A percentile compares a stretch with the other conserved stretches of the same genome.
phyloP scores from a whole-genome alignment of 2,329 filamentous ascomycete species.

The Beauveria brongniartii region DNA sequence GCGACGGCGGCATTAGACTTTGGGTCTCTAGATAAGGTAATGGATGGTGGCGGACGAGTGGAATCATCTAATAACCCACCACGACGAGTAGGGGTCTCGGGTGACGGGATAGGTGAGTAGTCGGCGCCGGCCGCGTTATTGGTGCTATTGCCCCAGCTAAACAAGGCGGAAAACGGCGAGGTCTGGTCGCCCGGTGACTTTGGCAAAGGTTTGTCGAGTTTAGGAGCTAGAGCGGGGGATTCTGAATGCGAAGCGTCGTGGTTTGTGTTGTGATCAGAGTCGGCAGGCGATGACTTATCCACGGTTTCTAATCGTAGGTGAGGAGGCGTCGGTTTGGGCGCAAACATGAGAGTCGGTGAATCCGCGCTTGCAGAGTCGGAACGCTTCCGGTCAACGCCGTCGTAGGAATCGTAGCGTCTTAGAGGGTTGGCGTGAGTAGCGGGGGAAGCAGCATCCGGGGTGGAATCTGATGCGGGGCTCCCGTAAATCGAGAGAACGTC shows the following conservation, averaged over 20 bases:
- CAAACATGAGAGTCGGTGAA: conserved; percentile 33
- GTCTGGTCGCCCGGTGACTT: conserved; percentile 41
- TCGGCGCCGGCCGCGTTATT: conserved; percentile 29
- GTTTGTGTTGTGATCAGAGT: conserved; percentile 20
- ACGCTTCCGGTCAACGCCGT: conserved; percentile 26
- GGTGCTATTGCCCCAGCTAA: conserved; percentile 41
- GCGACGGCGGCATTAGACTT: conserved; percentile 34
- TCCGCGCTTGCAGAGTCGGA: conserved; percentile 8
- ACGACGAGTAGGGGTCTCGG: conserved; percentile 35
- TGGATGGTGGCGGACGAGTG: conserved; percentile 19
- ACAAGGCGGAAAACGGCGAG: conserved; percentile 43
- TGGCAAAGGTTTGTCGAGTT: conserved; percentile 46
- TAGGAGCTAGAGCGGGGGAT: conserved; percentile 23
- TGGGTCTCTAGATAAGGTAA: conserved; percentile 25
- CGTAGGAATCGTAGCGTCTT: conserved; percentile 18
- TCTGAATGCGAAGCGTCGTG: conserved; percentile 18
- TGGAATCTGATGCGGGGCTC: conserved; percentile 23
- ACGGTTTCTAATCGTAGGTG: conserved; percentile 42
- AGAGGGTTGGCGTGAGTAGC: conserved; percentile 15
- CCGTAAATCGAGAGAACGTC: conserved; percentile 37
- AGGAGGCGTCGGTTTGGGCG: conserved; percentile 42
- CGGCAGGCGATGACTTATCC: conserved; percentile 20
- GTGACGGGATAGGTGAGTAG: conserved; percentile 46
- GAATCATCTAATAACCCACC: conserved; percentile 26
- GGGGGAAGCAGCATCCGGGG: conserved; percentile 20